Evolutionary conservation across 139 green algal species (phyloP).

Genomic region (Helicosporidium sp.): DNA sequence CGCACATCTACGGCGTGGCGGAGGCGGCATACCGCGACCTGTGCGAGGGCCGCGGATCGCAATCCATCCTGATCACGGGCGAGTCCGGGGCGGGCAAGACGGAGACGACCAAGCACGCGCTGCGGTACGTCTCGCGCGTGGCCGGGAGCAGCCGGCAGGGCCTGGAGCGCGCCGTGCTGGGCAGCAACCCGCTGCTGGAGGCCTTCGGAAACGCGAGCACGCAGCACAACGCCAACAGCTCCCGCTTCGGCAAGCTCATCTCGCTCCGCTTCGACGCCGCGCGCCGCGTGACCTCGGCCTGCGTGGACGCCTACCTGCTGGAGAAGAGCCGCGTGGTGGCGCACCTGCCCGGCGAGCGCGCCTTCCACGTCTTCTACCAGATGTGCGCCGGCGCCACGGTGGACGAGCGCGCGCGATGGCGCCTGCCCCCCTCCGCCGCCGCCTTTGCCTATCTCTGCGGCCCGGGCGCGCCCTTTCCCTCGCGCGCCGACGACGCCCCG

Average conservation of each 20-base stretch:
- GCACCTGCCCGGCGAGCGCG: slow-evolving; percentile 47
- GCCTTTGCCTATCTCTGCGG: slow-evolving; percentile 38
- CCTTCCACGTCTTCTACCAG: slow-evolving; percentile 88
- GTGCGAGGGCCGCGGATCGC: slow-evolving; percentile 8
- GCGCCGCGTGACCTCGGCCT: slow-evolving; percentile 41
- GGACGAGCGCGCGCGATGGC: slow-evolving; percentile 14
- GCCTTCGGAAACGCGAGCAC: slow-evolving; percentile 93
- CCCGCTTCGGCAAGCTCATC: slow-evolving; percentile 81
- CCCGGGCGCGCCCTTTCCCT: slow-evolving; percentile 39
- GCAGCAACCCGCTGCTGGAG: slow-evolving; percentile 83
- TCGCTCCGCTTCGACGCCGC: slow-evolving; percentile 57
- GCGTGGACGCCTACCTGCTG: slow-evolving; percentile 77
- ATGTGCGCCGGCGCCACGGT: slow-evolving; percentile 46
- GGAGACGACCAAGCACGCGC: slow-evolving; percentile 86
- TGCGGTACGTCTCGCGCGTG: slow-evolving; percentile 67
- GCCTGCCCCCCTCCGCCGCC: slow-evolving; percentile 6
- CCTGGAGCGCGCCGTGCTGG: slow-evolving; percentile 32
- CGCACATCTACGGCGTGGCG: slow-evolving; percentile 65
- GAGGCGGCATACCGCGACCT: slow-evolving; percentile 38
- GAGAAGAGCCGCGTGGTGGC: slow-evolving; percentile 54
- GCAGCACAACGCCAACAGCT: slow-evolving; percentile 80
- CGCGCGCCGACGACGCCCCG: slow-evolving; percentile 48
- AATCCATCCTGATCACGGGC: slow-evolving; percentile 41
- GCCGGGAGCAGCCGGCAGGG: slow-evolving; percentile 43
- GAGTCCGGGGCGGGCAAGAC: slow-evolving; percentile 79